Base-by-base conservation (phyloP, 2,329 filamentous ascomycete species). In the Fusarium agapanthi region DNA sequence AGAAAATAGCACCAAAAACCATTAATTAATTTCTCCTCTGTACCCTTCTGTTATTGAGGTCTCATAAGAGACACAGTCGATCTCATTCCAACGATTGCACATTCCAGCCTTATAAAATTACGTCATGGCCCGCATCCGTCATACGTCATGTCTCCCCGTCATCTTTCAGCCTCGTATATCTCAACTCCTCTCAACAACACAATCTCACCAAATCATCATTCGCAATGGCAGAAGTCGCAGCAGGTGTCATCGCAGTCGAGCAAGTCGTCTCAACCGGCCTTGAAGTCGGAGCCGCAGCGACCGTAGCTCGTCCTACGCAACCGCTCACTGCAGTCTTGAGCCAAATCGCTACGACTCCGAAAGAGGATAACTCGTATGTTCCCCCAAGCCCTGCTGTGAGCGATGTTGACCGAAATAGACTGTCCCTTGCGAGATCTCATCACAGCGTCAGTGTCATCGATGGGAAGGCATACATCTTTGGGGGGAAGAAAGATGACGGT, bases 211-310 rank as follows among this genome's bases (percentile, higher is more conserved):
- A 41, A 44, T 11, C 5, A 35, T 6, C 26, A 9, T 7, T 3
- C 14, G 44, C 22, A 38, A 75, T 75, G 73, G 73, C 73, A 41
- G 73, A 75, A 61, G 30, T 75, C 12, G 73, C 73, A 64, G 73
- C 67, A 38, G 73, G 73, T 55, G 73, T 38, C 1, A 38, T 75
- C 8, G 70, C 69, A 15, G 67, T 38, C 6, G 73, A 75, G n/a
- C 73, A 75, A n/a, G 40, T 74, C 26, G 37, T 75, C 30, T 74
- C 73, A 8, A 75, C 73, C 1, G 73, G 70, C 13, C 37, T 75
- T 4, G 30, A 75, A 30, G 73, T 73, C 14, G 73, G 73, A 6
- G 73, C 64, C 5, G 73, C 67, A 48, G 73, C 70, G 3, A 63
- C 67, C 0, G 51, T 75, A 16, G 73, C 73, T 1, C 61, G 53